Evolutionary conservation across 2,329 filamentous ascomycete genomes (phyloP), one percentile per base, ranked within the genome.

Genomic region (Paradendryphiella salina): DNA sequence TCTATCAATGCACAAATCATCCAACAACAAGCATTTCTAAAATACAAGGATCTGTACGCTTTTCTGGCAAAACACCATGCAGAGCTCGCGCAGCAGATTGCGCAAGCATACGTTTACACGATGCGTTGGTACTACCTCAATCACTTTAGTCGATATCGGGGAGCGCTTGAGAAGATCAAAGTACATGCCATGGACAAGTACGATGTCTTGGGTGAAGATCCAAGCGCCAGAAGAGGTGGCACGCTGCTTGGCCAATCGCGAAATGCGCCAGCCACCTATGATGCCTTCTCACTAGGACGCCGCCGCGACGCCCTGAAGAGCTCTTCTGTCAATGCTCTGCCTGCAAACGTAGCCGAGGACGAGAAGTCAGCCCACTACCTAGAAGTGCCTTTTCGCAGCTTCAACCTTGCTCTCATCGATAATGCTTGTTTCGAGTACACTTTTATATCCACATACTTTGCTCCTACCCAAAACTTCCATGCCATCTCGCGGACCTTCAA

Each of bases 71-170:
- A 84, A 61, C 88, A 93, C 59, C 91, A 97, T 64, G 79, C 88
- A 1, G 80, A 84, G n/a, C 83, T 99, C 5, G 90, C 90, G 7
- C 87, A 92, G 45, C 90, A 99, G 73, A 96, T 99, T 59, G 86
- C 86, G 7, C 88, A 90, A 70, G 94, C 95, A 3, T 99, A 99
- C 67, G 87, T 95, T 77, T 96, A 96, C 71, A 99, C 95, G 0
- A 99, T 99, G 90, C 85, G 91, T 45, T 99, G 94, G 94, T 99
- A 99, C 69, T 97, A 97, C 70, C 76, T 88, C 45, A 94, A 88
- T 59, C 90, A 96, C 71, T 99, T 99, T 69, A 85, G 84, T 3
- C 86, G 93, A 28, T 99, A 99, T 72, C 85, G 88, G 57, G 85
- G 86, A 62, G 86, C 94, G 0, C 79, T 99, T 5, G 86, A 88